phyloP scores from a whole-genome alignment of 768 basidiomycete genomes.

The Boletus bicolor region DNA sequence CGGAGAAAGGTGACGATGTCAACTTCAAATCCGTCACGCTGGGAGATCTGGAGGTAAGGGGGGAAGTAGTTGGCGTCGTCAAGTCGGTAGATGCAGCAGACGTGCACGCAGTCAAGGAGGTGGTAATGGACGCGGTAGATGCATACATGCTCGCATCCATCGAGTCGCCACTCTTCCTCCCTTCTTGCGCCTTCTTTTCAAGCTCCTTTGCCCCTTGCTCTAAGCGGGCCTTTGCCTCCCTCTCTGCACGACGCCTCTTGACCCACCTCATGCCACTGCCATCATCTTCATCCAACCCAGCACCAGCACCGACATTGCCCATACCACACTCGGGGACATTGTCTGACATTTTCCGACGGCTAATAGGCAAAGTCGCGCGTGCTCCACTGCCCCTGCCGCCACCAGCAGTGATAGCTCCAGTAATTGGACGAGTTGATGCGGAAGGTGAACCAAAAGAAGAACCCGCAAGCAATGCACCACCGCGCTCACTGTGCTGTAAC shows the following conservation, averaged over 20 bases:
- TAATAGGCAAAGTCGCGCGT: slow-evolving; percentile 6
- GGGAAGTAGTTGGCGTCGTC: slow-evolving; percentile 20
- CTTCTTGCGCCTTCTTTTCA: slow-evolving; percentile 16
- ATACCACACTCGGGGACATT: slow-evolving; percentile 25
- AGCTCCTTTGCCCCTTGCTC: slow-evolving; percentile 19
- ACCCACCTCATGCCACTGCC: slow-evolving; percentile 90
- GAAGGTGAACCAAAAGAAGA: slow-evolving; percentile 6
- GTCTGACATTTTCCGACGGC: slow-evolving; percentile 18
- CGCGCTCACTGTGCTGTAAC: slow-evolving; percentile 25
- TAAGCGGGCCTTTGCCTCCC: slow-evolving; percentile 37
- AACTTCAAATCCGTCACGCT: slow-evolving; percentile 18
- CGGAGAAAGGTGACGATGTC: slow-evolving; percentile 1
- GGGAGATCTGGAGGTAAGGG: slow-evolving; percentile 21
- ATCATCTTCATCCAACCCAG: slow-evolving; percentile 58
- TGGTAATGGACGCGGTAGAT: slow-evolving; percentile 23
- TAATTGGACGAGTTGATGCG: slow-evolving; percentile 13
- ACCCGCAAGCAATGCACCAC: slow-evolving; percentile 21
- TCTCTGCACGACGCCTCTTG: slow-evolving; percentile 58
- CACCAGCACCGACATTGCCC: slow-evolving; percentile 22
- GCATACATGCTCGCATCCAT: slow-evolving; percentile 21
- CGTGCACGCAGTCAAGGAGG: slow-evolving; percentile 22
- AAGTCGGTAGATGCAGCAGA: slow-evolving; percentile 16
- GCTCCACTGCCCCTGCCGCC: slow-evolving; percentile 12
- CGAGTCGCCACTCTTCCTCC: slow-evolving; percentile 22
- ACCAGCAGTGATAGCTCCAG: slow-evolving; percentile 29